phyloP scores from a whole-genome alignment of 2,329 filamentous ascomycete species.

The Nothophoma quercina region DNA sequence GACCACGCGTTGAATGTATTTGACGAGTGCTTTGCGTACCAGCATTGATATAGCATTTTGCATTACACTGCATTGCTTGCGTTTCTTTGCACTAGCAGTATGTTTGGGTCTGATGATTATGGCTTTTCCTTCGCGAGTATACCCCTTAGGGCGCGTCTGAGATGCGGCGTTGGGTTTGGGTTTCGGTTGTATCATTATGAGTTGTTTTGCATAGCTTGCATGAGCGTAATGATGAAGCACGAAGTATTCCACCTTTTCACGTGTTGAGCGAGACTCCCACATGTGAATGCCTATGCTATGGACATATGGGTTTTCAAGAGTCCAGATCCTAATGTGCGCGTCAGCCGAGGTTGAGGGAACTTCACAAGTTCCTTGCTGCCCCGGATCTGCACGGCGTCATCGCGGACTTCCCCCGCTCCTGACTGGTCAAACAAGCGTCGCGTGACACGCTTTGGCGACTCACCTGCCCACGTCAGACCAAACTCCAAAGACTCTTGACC shows the following conservation, averaged over 20 bases:
- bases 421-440: slow-evolving; percentile 5
- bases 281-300: neutral
- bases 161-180: slow-evolving; percentile 11
- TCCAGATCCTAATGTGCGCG: neutral
- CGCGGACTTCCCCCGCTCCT: slow-evolving; percentile 17
- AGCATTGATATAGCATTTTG: slow-evolving; percentile 9
- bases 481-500: slow-evolving; percentile 13
- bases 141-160: slow-evolving; percentile 23
- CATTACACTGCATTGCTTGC: slow-evolving; percentile 13
- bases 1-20: neutral
- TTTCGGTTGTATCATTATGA: slow-evolving; percentile 9
- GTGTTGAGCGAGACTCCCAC: neutral
- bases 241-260: slow-evolving; percentile 1
- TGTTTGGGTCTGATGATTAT: neutral
- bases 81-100: slow-evolving; percentile 1
- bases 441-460: slow-evolving; percentile 17
- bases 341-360: neutral
- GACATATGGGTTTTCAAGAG: neutral
- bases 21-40: neutral
- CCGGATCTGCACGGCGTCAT: slow-evolving; percentile 15
- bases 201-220: neutral
- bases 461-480: slow-evolving; percentile 20
- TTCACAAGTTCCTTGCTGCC: slow-evolving; percentile 7
- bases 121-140: slow-evolving; percentile 18
- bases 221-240: slow-evolving; percentile 6